Evolutionary conservation across 805 yeast genomes (phyloP), one percentile per base, ranked within the genome.

Genomic region (Nakazawaea ishiwadae): DNA sequence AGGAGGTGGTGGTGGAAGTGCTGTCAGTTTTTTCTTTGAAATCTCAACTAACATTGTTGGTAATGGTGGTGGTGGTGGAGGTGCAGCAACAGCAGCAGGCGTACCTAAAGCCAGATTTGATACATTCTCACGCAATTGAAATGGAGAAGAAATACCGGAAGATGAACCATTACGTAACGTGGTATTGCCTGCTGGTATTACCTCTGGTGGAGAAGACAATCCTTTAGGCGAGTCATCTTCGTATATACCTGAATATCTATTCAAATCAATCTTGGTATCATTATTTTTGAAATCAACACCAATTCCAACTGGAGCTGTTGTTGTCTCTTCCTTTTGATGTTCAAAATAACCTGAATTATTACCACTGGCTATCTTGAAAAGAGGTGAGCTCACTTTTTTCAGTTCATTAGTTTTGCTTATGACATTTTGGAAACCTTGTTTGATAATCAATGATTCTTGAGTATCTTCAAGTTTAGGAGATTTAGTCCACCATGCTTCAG

Each of bases 1-100:
- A 8, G 60, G 55, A 11, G 61, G 52, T 11, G 59, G 51, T 4
- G 56, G 51, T 15, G 53, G 44, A 24, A 44, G 44, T 14, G 47
- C 40, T 35, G 35, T 32, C 31, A 14, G 37, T 39, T 10, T 4
- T 9, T 7, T 14, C 17, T 32, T n/a, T n/a, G n/a, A n/a, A n/a
- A n/a, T n/a, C n/a, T n/a, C n/a, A n/a, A n/a, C n/a, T n/a, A 50
- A 46, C 11, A 42, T 31, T 17, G 54, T 48, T 11, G 55, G 52
- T 10, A 55, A 54, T 14, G 54, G 58, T 7, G 56, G 52, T 14
- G 62, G 62, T 8, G 61, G 54, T 14, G 42, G 43, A 17, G 33
- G 20, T 11, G 42, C 21, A 36, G 33, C 31, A 5, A 9, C 27
- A 18, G 14, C 36, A 33, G 36, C n/a, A n/a, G n/a, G n/a, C n/a